phyloP scores from a whole-genome alignment of 805 yeast species.

The Blastobotrys attinorum region DNA sequence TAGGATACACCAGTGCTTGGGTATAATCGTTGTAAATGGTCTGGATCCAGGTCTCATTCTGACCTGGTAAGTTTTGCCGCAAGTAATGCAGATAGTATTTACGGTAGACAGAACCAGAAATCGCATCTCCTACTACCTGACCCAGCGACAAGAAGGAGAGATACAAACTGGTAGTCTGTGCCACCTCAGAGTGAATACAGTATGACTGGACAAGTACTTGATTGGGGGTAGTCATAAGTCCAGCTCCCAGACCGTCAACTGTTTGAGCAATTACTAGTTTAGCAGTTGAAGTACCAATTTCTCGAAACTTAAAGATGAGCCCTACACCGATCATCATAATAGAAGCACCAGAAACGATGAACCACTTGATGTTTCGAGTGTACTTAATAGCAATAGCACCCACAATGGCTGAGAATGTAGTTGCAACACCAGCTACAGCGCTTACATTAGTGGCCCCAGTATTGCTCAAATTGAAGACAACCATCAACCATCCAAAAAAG shows the following conservation, averaged over 20 bases:
- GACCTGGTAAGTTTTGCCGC: neutral
- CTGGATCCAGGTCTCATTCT: neutral
- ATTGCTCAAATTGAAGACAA: constrained; percentile 9
- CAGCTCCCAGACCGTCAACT: constrained; percentile 62
- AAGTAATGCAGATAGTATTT: constrained; percentile 4
- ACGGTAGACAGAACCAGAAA: constrained; percentile 9
- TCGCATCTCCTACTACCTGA: constrained; percentile 9
- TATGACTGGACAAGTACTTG: constrained; percentile 8
- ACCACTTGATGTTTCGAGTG: constrained; percentile 17
- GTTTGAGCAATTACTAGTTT: constrained; percentile 60
- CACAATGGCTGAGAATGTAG: constrained; percentile 8
- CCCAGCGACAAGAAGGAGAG: constrained; percentile 7
- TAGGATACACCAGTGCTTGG: neutral
- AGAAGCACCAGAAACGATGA: constrained; percentile 48
- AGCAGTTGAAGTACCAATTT: constrained; percentile 37
- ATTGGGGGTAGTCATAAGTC: constrained; percentile 54
- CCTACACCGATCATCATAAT: constrained; percentile 58
- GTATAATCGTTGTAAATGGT: constrained; percentile 2
- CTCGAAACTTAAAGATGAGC: constrained; percentile 46
- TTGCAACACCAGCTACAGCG: constrained; percentile 8
- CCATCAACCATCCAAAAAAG: constrained; percentile 12
- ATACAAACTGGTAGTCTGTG: constrained; percentile 7
- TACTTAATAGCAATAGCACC: constrained; percentile 6
- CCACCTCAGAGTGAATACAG: constrained; percentile 7
- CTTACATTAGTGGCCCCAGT: constrained; percentile 12